Evolutionary conservation across 352 stramenopile species (phyloP).

Genomic region (Phytopythium litorale): DNA sequence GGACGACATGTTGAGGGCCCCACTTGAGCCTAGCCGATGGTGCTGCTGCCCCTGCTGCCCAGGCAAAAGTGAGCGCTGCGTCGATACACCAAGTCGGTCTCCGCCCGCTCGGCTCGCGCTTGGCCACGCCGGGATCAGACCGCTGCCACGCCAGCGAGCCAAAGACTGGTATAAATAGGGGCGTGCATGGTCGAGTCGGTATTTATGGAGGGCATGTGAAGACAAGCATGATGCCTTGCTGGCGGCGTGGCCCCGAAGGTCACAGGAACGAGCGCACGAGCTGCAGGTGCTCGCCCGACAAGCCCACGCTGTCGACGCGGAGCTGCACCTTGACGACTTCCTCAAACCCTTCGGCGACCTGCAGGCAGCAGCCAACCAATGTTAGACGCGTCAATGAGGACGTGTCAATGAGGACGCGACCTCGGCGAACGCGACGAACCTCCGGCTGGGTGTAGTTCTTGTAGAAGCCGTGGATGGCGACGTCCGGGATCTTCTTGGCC

Average conservation of each 20-base stretch:
- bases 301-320: constrained; percentile 27
- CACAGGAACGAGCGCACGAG: constrained; percentile 48
- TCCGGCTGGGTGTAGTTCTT: constrained; percentile 64
- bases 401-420: too few species aligned
- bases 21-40: neutral
- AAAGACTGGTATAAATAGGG: constrained; percentile 1
- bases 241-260: neutral
- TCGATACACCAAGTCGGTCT: neutral
- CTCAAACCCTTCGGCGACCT: constrained; percentile 72
- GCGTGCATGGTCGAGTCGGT: neutral
- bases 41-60: neutral
- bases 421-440: constrained; percentile 12
- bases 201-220: constrained; percentile 4
- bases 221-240: neutral
- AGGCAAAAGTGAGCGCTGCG: neutral
- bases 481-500: constrained; percentile 73
- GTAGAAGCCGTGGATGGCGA: constrained; percentile 88
- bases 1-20: constrained; percentile 71
- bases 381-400: neutral
- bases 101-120: neutral
- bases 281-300: constrained; percentile 29
- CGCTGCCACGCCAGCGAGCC: neutral
- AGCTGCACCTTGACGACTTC: constrained; percentile 73
- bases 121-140: neutral
- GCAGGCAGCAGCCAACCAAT: neutral